phyloP scores from a whole-genome alignment of 495 filamentous ascomycete species.

The Penicillium longicatenatum region DNA sequence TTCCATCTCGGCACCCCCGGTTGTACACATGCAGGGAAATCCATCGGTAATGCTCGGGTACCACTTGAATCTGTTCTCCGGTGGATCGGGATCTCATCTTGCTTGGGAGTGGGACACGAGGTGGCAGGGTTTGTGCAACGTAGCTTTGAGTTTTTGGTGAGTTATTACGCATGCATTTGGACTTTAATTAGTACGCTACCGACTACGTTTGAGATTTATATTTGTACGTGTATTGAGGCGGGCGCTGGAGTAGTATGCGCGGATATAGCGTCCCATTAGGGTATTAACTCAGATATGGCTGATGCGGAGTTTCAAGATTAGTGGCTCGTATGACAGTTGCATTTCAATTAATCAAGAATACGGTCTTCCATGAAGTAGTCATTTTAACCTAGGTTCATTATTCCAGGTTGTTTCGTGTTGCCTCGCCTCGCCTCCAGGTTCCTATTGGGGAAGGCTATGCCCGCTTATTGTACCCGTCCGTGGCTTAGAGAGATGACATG shows the following conservation, averaged over 20 bases:
- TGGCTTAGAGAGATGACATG: not conserved
- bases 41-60: slow-evolving; percentile 8
- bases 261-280: too few species aligned
- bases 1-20: slow-evolving; percentile 1
- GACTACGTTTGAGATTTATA: too few species aligned
- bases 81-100: slow-evolving; percentile 7
- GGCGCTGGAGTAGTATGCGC: too few species aligned
- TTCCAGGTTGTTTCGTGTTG: not conserved
- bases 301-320: too few species aligned
- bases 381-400: not conserved
- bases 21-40: slow-evolving; percentile 5
- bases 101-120: not conserved
- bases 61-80: slow-evolving; percentile 1
- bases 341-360: too few species aligned
- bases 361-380: too few species aligned
- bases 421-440: not conserved
- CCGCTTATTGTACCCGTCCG: not conserved
- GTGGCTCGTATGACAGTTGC: too few species aligned
- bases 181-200: too few species aligned
- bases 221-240: too few species aligned
- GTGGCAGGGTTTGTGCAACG: not conserved
- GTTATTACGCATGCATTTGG: not conserved
- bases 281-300: too few species aligned
- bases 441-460: not conserved
- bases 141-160: not conserved